Evolutionary conservation across 768 basidiomycete genomes (phyloP).

Genomic region (Coprinellus aureogranulatus): DNA sequence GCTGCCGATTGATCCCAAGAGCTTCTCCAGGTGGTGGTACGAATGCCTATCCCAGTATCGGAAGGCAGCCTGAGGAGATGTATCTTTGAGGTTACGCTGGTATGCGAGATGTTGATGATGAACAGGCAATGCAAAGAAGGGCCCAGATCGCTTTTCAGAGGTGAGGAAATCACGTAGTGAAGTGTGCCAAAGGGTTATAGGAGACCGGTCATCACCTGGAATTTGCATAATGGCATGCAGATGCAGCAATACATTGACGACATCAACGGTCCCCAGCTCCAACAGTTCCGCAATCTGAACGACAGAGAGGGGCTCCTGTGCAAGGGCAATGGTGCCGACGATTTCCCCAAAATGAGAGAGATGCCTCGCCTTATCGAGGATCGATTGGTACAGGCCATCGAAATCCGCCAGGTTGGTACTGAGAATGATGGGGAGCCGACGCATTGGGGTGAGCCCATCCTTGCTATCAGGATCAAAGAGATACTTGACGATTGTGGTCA

Average conservation of each 20-base stretch:
- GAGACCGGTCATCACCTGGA: background rate
- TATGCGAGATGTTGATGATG: too few species aligned
- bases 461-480: background rate
- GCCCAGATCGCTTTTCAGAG: background rate
- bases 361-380: background rate
- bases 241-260: background rate
- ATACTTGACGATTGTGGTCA: background rate
- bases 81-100: too few species aligned
- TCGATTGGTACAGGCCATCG: background rate
- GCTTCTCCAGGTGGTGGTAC: too few species aligned
- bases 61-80: too few species aligned
- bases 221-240: background rate
- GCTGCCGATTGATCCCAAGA: too few species aligned
- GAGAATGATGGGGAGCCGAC: background rate
- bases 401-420: background rate
- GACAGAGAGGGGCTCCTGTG: background rate
- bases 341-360: background rate
- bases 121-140: background rate
- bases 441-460: background rate
- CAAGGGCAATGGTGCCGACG: background rate
- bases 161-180: background rate
- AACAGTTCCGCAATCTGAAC: background rate
- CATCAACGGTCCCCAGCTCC: background rate
- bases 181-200: background rate
- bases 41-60: too few species aligned